Base-by-base conservation (phyloP, 345 rosid species). In the Rhodamnia rubescens region DNA sequence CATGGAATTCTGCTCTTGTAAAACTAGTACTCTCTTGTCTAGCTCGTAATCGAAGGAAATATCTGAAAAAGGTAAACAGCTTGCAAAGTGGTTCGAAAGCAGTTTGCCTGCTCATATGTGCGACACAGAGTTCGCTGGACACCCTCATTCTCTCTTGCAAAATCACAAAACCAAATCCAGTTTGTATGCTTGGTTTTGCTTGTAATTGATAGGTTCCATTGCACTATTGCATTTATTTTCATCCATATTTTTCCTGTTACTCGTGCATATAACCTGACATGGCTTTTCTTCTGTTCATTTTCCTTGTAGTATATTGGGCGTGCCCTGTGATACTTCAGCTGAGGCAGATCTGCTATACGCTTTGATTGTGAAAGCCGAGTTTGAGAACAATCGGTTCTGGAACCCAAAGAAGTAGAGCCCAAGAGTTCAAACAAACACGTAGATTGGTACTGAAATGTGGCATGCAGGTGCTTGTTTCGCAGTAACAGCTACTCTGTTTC, bases 321-420 rank as follows among this genome's bases (percentile, higher is more conserved):
- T 85, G 44, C 96, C 98, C 4, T 94, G 91, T 47, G 99, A 95
- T 86, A 85, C 86, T 89, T 96, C 98, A 53, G 97, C 95, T 0
- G 98, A 97, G 90, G 93, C 96, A 58, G 98, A 95, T 86, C 87
- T 95, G 90, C 93, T 93, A 20, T 94, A 92, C 87, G 91, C 93
- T 69, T 92, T 97, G 42, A 93, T 94, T 5, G 91, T 91, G 36
- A 95, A 97, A 93, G 96, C 98, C 18, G 92, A 87, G 89, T 95
- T 93, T 22, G 97, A 95, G 92, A 97, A 95, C 87, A 95, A 93
- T 88, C 94, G 97, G 64, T 94, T 88, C 86, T 91, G 86, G 74
- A 95, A 92, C 89, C 98, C 98, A 53, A 95, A 90, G 91, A 95
- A 93, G 92, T 92, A 93, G 90, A 93, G 90, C 92, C 98, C 24